A percentile compares a stretch with the other conserved stretches of the same genome.
Conservation (phyloP, 2,329 filamentous ascomycete species). For the Neonectria ditissima region DNA sequence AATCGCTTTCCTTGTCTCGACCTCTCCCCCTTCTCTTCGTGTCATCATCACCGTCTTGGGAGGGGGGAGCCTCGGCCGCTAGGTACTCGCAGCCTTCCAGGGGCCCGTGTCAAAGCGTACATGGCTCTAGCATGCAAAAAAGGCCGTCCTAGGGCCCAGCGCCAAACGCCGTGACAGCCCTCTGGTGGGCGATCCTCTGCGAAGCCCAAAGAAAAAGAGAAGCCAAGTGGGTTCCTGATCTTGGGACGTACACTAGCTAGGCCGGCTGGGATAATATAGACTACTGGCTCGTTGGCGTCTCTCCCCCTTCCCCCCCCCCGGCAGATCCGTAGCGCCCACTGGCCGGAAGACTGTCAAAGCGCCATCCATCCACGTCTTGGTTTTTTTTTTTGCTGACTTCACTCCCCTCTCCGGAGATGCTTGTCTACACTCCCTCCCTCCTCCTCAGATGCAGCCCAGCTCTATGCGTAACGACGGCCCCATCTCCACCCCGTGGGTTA, state of each 20-base stretch:
- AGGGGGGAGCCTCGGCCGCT: constrained; percentile 20
- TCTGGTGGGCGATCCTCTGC: constrained; percentile 30
- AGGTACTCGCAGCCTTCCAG: constrained; percentile 2
- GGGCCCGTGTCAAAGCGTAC: constrained; percentile 35
- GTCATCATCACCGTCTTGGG: no score
- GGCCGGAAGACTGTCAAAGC: constrained; percentile 31
- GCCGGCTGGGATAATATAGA: constrained; percentile 1
- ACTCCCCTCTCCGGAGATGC: neutral
- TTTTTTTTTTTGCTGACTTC: no score
- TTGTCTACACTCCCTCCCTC: constrained; percentile 1
- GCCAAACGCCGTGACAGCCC: constrained; percentile 12
- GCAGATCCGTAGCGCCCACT: constrained; percentile 40
- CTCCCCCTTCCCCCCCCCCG: no score
- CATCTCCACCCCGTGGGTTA: constrained; percentile 11
- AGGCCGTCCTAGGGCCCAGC: neutral
- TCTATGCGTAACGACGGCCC: constrained; percentile 17
- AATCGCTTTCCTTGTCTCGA: no score
- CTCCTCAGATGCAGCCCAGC: neutral
- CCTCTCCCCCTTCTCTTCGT: no score
- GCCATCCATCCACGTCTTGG: no score
- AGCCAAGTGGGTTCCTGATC: constrained; percentile 29
- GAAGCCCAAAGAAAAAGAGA: neutral
- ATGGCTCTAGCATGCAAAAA: constrained; percentile 13
- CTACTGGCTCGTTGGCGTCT: constrained; percentile 31
- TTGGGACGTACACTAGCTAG: constrained; percentile 9